Base-by-base conservation (phyloP, 2,329 filamentous ascomycete species). In the Monascus ruber region DNA sequence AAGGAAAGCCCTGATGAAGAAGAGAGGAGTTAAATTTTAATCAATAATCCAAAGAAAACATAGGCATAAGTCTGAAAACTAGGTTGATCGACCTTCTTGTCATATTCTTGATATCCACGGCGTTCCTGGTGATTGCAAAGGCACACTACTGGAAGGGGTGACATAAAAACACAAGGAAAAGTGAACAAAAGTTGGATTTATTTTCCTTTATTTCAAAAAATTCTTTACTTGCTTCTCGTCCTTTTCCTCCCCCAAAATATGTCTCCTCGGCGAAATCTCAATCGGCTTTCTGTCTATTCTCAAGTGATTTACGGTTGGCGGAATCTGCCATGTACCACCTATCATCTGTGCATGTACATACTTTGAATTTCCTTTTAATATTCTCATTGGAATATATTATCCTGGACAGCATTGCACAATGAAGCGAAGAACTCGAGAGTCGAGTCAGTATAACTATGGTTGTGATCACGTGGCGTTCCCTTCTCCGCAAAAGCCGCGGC, bases 1-100 rank as follows among this genome's bases (percentile, higher is more conserved):
- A 56, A 72, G 81, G 53, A 74, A 77, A 64, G 76, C 76, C 51
- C 52, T 79, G 52, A 83, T 84, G 78, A 72, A 71, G 49, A 65
- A 79, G 62, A 69, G 81, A 52, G 81, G 56, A 35, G 50, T 53
- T 34, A 46, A 49, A 40, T 47, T 55, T 36, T 44, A 48, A 48
- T 49, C 38, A 45, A 34, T 47, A 39, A 39, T 42, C 41, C 33
- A 36, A 45, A 33, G 31, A 39, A 42, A 48, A 46, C 17, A 17
- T 17, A 17, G 2, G 17, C 17, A 17, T 17, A 17, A 17, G 17
- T 17, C 17, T 17, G 17, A 17, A 17, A 17, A 17, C 17, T 17
- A 17, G 17, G 17, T 17, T 17, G 17, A 17, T 17, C 17, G 46
- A 48, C 48, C 46, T 51, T 48, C 9, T 51, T 47, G 51, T 56